A percentile compares a stretch with the other conserved stretches of the same genome.
Conservation (phyloP, 208 protist genomes). For the Crithidia acanthocephali region DNA sequence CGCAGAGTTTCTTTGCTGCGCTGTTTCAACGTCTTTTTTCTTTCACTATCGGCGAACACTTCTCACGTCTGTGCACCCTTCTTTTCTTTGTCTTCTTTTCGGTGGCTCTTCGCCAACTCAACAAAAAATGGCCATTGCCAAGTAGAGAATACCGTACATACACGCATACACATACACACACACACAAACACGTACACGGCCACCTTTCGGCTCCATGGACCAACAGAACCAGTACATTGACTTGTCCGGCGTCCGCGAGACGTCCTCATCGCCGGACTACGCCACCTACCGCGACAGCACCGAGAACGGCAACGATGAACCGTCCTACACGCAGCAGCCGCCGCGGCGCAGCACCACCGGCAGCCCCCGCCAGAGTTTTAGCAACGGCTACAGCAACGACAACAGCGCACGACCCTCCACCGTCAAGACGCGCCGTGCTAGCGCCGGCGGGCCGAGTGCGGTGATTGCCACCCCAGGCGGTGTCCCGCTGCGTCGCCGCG, state of each 20-base stretch:
- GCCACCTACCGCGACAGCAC: not conserved
- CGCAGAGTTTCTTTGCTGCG: too few relatives aligned
- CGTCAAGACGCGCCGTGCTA: not conserved
- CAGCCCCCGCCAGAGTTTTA: slow-evolving; percentile 10
- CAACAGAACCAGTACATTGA: not conserved
- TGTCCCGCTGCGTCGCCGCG: slow-evolving; percentile 13
- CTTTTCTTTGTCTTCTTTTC: too few relatives aligned
- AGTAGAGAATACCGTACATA: too few relatives aligned
- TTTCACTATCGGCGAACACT: too few relatives aligned
- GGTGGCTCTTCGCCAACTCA: too few relatives aligned
- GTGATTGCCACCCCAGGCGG: not conserved
- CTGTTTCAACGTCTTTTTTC: too few relatives aligned
- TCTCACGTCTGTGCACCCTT: too few relatives aligned
- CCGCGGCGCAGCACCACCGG: slow-evolving; percentile 8
- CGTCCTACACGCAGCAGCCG: slow-evolving; percentile 1
- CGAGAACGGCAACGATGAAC: not conserved
- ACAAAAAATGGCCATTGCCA: not conserved
- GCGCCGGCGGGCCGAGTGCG: not conserved
- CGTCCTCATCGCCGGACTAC: slow-evolving; percentile 11
- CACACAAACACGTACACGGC: too few relatives aligned
- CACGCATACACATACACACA: too few relatives aligned
- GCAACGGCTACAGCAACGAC: slow-evolving; percentile 11
- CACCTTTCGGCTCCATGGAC: too few relatives aligned
- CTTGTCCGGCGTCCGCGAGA: slow-evolving; percentile 12
- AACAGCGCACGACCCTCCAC: not conserved